Conservation (phyloP, 2,329 filamentous ascomycete species). For the Paramyrothecium sp. region DNA sequence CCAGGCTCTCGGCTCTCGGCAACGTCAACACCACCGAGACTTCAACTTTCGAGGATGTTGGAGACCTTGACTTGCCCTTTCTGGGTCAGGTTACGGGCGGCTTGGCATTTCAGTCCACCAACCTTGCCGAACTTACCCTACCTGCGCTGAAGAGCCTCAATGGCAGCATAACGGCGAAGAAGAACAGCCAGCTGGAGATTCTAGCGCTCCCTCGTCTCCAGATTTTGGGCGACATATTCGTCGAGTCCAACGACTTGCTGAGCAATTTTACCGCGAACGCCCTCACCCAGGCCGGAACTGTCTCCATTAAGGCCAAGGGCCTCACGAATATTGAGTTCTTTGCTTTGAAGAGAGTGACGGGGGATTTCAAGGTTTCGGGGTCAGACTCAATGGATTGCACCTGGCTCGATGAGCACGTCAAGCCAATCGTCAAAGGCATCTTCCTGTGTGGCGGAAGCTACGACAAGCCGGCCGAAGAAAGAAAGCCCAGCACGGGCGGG, state of each 20-base stretch:
- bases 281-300: slow-evolving; percentile 19
- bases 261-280: slow-evolving; percentile 24
- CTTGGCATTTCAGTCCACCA: slow-evolving; percentile 17
- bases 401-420: slow-evolving; percentile 24
- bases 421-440: slow-evolving; percentile 20
- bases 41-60: slow-evolving; percentile 15
- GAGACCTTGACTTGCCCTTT: slow-evolving; percentile 18
- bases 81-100: slow-evolving; percentile 19
- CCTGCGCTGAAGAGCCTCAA: slow-evolving; percentile 20
- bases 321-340: slow-evolving; percentile 25
- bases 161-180: slow-evolving; percentile 19
- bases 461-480: slow-evolving; percentile 15
- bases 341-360: slow-evolving; percentile 18
- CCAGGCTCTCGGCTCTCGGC: slow-evolving; percentile 17
- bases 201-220: slow-evolving; percentile 20
- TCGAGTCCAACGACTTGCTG: slow-evolving; percentile 19
- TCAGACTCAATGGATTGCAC: slow-evolving; percentile 25
- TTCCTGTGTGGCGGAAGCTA: slow-evolving; percentile 21
- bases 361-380: slow-evolving; percentile 22
- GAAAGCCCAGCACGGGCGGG: slow-evolving; percentile 21
- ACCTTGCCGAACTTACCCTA: slow-evolving; percentile 16
- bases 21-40: slow-evolving; percentile 20
- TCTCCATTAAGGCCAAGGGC: slow-evolving; percentile 17
- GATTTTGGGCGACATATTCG: slow-evolving; percentile 15
- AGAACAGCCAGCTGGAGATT: slow-evolving; percentile 17